Base-by-base conservation (phyloP, 306 rosid species). In the Cyclanthera cordifolia region DNA sequence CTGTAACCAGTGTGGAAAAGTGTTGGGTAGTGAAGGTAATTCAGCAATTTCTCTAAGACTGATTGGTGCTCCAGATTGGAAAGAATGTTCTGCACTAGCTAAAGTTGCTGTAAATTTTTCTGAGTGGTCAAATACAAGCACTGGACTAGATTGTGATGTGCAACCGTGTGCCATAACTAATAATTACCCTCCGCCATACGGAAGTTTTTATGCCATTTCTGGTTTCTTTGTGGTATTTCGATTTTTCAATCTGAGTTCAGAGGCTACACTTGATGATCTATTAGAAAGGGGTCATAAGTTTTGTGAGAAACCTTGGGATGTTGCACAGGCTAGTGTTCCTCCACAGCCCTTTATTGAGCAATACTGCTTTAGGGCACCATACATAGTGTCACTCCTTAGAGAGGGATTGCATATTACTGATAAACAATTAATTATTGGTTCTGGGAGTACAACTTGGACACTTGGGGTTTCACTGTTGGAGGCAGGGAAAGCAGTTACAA, bases 331-430 rank as follows among this genome's bases (percentile, higher is more conserved):
- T 56, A 93, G 96, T 77, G 98, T 93, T 78, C 81, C 81, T 49
- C 95, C 96, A 12, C 98, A 93, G 75, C 95, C 98, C 63, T 93
- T 84, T 77, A 90, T 93, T 64, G 98, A 93, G 82, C 98, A 89
- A 75, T 93, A 93, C 74, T 93, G 98, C 85, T 93, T 93, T 75
- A 87, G 98, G 77, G 95, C 98, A 27, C 96, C 96, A 8, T 93
- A 93, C 74, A 71, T 87, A 74, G 85, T 85, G 49, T 89, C 84
- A 19, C 83, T 93, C 55, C 82, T 93, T 63, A 87, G 96, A 79
- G 87, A 87, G 72, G 96, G 98, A 71, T 85, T 93, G 87, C 96
- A 84, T 79, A 89, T 93, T 74, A 79, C 74, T 21, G 95, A 89
- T 78, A 59, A 76, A 56, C 88, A 89, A 64, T 71, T 93, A 72